Evolutionary conservation across 2,329 filamentous ascomycete species (phyloP), one percentile per base, ranked within the genome.

Genomic region (Fusarium sp.): DNA sequence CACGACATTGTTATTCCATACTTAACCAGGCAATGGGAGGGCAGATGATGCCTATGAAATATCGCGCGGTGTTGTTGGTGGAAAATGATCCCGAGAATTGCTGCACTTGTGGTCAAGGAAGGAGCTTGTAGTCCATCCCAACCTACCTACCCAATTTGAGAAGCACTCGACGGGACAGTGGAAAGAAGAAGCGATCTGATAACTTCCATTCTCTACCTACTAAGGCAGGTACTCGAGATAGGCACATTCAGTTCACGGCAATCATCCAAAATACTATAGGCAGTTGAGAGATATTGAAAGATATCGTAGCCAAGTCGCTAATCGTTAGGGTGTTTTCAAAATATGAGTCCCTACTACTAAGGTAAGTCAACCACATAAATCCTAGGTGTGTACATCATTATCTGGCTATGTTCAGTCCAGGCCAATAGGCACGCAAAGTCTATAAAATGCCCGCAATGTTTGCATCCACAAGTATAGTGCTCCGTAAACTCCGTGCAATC

Each of bases 401-500:
- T 56, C 55, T 62, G 24, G 50, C 50, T 53, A 47, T 65, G 68
- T 58, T 66, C 70, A 64, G 45, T 50, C 35, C 47, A 65, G 68
- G 63, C 50, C 54, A 70, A 14, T 39, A 38, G 50, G 33, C 50
- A 14, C 61, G 56, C 33, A 71, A 56, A 41, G 61, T 77, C 75
- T 77, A 77, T 75, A 73, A 68, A 56, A 63, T 73, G 58, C 65
- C 44, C 71, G 61, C 42, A 31, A 63, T 70, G 67, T 62, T 65
- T 59, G 68, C 61, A 62, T 51, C 56, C 45, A 42, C 38, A 36
- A 69, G 36, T 61, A 63, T 57, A 67, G 57, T 55, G 64, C 64
- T 69, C 71, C 72, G 48, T 42, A 56, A 79, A 80, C 79, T 79
- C 78, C 79, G 73, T 55, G 56, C 66, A 60, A 62, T 41, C 51